Conservation (phyloP, 768 basidiomycete species). For the Boletus rubropictus region DNA sequence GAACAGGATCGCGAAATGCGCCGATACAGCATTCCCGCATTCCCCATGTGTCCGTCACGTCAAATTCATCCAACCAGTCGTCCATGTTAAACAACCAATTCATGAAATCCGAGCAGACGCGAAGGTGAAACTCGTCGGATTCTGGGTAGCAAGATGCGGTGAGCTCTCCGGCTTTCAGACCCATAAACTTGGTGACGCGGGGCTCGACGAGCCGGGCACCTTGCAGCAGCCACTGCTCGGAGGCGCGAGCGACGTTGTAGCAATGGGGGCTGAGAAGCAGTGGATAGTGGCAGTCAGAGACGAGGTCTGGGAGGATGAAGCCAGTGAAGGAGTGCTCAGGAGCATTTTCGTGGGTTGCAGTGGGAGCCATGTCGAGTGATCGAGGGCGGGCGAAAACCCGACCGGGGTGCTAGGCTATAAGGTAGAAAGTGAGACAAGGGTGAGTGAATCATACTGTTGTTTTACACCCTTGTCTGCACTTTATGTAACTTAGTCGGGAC, state of each 20-base stretch:
- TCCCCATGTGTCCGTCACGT: constrained; percentile 26
- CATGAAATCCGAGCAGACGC: constrained; percentile 66
- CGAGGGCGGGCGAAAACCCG: not conserved
- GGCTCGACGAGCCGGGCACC: constrained; percentile 29
- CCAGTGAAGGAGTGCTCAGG: constrained; percentile 9
- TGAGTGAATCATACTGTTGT: constrained; percentile 18
- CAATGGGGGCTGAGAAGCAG: constrained; percentile 31
- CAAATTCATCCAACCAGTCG: constrained; percentile 38
- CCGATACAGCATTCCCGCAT: constrained; percentile 29
- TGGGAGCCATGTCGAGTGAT: constrained; percentile 21
- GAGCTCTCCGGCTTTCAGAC: constrained; percentile 61
- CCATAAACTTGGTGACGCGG: constrained; percentile 39
- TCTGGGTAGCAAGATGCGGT: constrained; percentile 61
- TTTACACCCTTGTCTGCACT: constrained; percentile 23
- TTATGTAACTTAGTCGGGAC: no score
- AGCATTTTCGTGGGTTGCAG: constrained; percentile 16
- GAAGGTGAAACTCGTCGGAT: constrained; percentile 50
- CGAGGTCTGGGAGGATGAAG: constrained; percentile 39
- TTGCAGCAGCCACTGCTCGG: constrained; percentile 33
- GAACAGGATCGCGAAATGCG: constrained; percentile 27
- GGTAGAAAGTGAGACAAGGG: constrained; percentile 9
- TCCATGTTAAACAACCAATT: constrained; percentile 39
- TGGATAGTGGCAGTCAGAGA: constrained; percentile 36
- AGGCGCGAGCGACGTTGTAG: constrained; percentile 32
- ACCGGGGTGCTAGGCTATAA: constrained; percentile 10